Evolutionary conservation across 805 yeast genomes (phyloP), one percentile per base, ranked within the genome.

Genomic region (Ogataea trehalophila): DNA sequence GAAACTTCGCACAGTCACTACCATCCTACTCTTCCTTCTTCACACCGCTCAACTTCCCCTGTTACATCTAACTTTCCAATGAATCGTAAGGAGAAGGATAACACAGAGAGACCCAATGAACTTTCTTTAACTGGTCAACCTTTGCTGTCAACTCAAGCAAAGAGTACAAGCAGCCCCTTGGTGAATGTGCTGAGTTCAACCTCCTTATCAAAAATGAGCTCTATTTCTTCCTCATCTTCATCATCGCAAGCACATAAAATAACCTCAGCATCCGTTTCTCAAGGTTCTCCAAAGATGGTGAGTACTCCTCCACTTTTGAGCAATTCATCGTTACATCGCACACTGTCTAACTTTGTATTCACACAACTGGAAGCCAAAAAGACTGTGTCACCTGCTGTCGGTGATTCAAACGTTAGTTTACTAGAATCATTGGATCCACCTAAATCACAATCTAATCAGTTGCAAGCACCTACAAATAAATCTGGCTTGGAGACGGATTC

Each of bases 311-410:
- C 23, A 29, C 8, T 8, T 9, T 26, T 37, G 11, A 8, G 2
- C 11, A 26, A 26, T 26, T 26, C 33, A 5, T 39, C 41, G 5
- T 23, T 39, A 5, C 41, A 39, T 7, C 23, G 18, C 9, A 33
- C 46, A 14, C 17, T 43, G 22, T 37, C 46, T 9, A 37, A 31
- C 16, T 38, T 43, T 23, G 37, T 38, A 4, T 43, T 43, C 22
- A 37, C 46, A 8, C 14, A 31, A 31, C 23, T 13, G 4, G 18
- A 41, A 16, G 4, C 26, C 29, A 8, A 35, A 35, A n/a, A 34
- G 34, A n/a, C 5, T 9, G 3, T 33, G 36, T 17, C n/a, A 26
- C 17, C 39, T 14, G 20, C 31, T 26, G 31, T 11, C 31, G 13
- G n/a, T 20, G 16, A 41, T n/a, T n/a, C n/a, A 37, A 26, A 26